phyloP scores from a whole-genome alignment of 2,329 filamentous ascomycete species.

The Pezicula neosporulosa region DNA sequence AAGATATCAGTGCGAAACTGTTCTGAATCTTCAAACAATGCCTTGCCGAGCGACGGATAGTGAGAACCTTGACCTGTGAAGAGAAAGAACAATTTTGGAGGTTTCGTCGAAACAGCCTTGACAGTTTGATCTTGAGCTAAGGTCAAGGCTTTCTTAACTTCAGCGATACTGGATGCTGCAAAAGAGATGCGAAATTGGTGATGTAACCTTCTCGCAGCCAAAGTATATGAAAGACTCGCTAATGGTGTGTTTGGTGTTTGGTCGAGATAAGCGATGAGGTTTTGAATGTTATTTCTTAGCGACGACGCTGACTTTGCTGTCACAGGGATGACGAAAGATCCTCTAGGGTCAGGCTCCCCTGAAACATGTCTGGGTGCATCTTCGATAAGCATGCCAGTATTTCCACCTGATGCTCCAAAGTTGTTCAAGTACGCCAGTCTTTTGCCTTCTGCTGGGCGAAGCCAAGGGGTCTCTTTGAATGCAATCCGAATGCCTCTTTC shows the following conservation, averaged over 20 bases:
- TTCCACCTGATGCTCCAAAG: slow-evolving; percentile 34
- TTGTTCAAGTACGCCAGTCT: slow-evolving; percentile 36
- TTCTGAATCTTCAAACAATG: too few relatives aligned
- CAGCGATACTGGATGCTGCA: slow-evolving; percentile 31
- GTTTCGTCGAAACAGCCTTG: slow-evolving; percentile 28
- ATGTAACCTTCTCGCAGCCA: slow-evolving; percentile 46
- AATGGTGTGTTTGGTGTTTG: slow-evolving; percentile 7
- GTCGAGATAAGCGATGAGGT: slow-evolving; percentile 10
- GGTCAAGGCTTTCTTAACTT: slow-evolving; percentile 3
- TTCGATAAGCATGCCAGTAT: slow-evolving; percentile 16
- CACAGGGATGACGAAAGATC: slow-evolving; percentile 37
- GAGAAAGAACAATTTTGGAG: slow-evolving; percentile 14
- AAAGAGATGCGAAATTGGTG: slow-evolving; percentile 51
- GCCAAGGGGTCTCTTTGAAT: slow-evolving; percentile 4
- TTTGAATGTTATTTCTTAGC: slow-evolving; percentile 7
- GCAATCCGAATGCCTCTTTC: slow-evolving; percentile 42
- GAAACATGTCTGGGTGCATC: slow-evolving; percentile 22
- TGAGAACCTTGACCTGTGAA: slow-evolving; percentile 45
- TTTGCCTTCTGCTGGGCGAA: slow-evolving; percentile 18
- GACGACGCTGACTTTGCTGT: slow-evolving; percentile 37
- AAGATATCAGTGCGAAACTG: too few relatives aligned
- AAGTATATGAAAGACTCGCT: slow-evolving; percentile 14
- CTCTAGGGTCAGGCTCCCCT: slow-evolving; percentile 33
- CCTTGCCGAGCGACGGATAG: slow-evolving; percentile 24
- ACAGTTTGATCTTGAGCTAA: slow-evolving; percentile 42